Base-by-base conservation (phyloP, 2,329 filamentous ascomycete genomes). In the Pseudocercospora pini-densiflorae region DNA sequence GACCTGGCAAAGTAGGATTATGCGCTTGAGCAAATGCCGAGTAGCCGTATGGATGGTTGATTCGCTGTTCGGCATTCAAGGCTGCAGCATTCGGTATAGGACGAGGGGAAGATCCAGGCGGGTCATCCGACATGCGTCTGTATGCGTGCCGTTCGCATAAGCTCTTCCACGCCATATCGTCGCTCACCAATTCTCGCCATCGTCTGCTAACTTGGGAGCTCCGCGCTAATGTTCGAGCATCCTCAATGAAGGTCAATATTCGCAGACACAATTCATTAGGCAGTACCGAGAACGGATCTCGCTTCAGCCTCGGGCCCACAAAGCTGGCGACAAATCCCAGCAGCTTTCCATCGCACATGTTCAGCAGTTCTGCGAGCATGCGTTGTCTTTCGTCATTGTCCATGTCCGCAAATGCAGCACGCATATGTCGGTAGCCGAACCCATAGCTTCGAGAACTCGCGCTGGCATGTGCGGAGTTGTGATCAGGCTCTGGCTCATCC, bases 151-250 rank as follows among this genome's bases (percentile, higher is more conserved):
- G 97, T 71, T 96, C 93, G 78, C 94, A 98, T 21, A 99, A 86
- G 68, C 95, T 93, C 82, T 97, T 97, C 95, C 95, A 99, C 0
- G 95, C 97, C 81, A 97, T 94, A 79, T 99, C 95, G 78, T 99
- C 95, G 76, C 91, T 94, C 59, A 99, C 85, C 7, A 99, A 85
- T 79, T 97, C 94, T 69, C 92, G 88, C 95, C 95, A 99, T 78
- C 94, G 88, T 70, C 89, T 89, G 62, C 95, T 99, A n/a, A 99
- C 95, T 78, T 98, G 94, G 5, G 94, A 97, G 61, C 95, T 92
- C 77, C 95, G 88, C 45, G 94, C 94, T 55, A 99, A 85, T 2
- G 96, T 96, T 77, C 94, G 95, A 1, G 95, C 94, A 76, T 99
- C 95, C 75, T 99, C 95, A 76, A 99, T 94, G 78, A 97, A 99